These are phyloP conservation scores for Exophiala alcalophila DNA, from an alignment of 2,329 filamentous ascomycete species.

Conservation along the genomic window DNA sequence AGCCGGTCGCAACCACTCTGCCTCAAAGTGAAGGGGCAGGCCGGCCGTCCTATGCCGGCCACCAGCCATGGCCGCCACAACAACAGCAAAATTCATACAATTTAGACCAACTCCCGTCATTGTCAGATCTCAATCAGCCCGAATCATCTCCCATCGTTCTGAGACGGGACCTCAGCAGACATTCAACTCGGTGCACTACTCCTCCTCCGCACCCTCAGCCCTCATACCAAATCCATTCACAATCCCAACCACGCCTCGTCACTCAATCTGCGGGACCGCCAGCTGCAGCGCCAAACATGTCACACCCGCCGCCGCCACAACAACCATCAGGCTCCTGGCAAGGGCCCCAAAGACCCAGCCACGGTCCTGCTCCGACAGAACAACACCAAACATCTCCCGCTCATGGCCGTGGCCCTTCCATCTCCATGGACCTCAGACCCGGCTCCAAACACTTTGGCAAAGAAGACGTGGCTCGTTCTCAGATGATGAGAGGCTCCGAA, in stretches of 20 bases:
- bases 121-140: conserved; percentile 25
- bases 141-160: conserved; percentile 20
- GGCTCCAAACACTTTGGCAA: conserved; percentile 31
- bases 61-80: conserved; percentile 24
- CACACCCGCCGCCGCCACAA: not conserved
- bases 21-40: conserved; percentile 31
- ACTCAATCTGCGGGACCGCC: not conserved
- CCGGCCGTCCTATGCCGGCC: conserved; percentile 22
- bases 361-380: not conserved
- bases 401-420: conserved; percentile 2
- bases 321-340: not conserved
- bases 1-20: conserved; percentile 43
- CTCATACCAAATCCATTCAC: conserved; percentile 5
- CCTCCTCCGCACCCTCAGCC: conserved; percentile 8
- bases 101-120: conserved; percentile 25
- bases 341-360: not conserved
- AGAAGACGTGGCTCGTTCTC: conserved; percentile 72
- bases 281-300: not conserved
- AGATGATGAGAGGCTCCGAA: conserved; percentile 78
- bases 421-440: conserved; percentile 15
- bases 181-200: conserved; percentile 18
- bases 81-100: conserved; percentile 22
- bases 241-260: not conserved
- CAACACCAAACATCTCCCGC: not conserved
- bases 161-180: conserved; percentile 9